These are phyloP conservation scores for Xylaria sp. DNA, from an alignment of 2,329 filamentous ascomycete genomes.

Conservation along the genomic window DNA sequence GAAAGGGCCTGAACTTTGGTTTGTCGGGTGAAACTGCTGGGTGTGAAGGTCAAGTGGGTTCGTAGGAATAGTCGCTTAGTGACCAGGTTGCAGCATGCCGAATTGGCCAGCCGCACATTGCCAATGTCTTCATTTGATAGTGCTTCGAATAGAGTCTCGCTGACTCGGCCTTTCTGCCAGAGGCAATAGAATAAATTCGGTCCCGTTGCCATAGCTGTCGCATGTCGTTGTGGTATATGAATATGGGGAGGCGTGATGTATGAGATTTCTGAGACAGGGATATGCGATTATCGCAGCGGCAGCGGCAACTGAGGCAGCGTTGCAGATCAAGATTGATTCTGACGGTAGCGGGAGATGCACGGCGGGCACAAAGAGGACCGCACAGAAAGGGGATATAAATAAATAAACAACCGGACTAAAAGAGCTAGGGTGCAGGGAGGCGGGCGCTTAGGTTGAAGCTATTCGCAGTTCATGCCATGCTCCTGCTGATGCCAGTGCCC, in stretches of 20 bases:
- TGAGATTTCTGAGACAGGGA: slow-evolving; percentile 27
- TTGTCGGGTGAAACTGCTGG: slow-evolving; percentile 80
- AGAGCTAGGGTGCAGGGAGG: slow-evolving; percentile 38
- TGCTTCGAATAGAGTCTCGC: slow-evolving; percentile 61
- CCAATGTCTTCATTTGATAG: slow-evolving; percentile 65
- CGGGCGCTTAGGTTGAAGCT: slow-evolving; percentile 47
- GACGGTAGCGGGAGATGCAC: slow-evolving; percentile 31
- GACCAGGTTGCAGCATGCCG: slow-evolving; percentile 75
- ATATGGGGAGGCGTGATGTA: slow-evolving; percentile 34
- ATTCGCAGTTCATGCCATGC: slow-evolving; percentile 51
- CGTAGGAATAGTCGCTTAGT: slow-evolving; percentile 76
- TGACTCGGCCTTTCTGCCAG: slow-evolving; percentile 63
- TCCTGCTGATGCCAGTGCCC: slow-evolving; percentile 18
- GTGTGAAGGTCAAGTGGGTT: slow-evolving; percentile 75
- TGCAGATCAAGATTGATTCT: slow-evolving; percentile 32
- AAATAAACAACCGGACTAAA: slow-evolving; percentile 35
- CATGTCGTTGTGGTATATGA: slow-evolving; percentile 56
- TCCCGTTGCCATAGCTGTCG: slow-evolving; percentile 62
- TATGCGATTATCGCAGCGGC: slow-evolving; percentile 35
- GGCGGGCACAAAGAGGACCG: slow-evolving; percentile 31
- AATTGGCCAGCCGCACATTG: slow-evolving; percentile 73
- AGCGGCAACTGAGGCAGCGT: slow-evolving; percentile 9
- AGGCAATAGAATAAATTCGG: slow-evolving; percentile 65
- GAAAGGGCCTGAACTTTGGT: slow-evolving; percentile 78
- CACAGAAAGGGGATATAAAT: slow-evolving; percentile 33